Evolutionary conservation across 2,329 filamentous ascomycete genomes (phyloP).

Genomic region (Phialocephala subalpina): DNA sequence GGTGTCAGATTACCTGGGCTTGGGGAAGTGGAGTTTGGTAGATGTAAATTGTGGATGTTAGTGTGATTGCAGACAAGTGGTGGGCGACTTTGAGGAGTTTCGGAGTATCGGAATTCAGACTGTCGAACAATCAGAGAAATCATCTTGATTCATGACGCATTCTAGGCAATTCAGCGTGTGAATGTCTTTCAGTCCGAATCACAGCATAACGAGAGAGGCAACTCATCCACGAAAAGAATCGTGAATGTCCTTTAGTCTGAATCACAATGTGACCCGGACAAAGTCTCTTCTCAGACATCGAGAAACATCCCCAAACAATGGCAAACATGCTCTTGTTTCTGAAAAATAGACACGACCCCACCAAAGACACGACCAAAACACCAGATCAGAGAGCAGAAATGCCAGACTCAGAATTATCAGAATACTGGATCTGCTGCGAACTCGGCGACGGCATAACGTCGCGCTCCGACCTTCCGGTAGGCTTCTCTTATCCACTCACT

Average conservation of each 20-base stretch:
- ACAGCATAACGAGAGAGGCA: too few species aligned
- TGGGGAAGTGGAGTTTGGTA: not conserved
- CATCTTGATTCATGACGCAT: too few species aligned
- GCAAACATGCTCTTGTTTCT: too few species aligned
- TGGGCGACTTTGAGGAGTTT: not conserved
- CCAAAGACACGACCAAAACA: too few species aligned
- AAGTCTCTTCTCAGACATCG: too few species aligned
- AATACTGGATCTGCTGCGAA: conserved; percentile 9
- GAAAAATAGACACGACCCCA: too few species aligned
- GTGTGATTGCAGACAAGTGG: not conserved
- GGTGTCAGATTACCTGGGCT: not conserved
- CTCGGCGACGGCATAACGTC: not conserved
- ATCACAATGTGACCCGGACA: too few species aligned
- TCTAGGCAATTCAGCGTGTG: too few species aligned
- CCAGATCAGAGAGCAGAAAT: too few species aligned
- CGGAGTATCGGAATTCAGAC: not conserved
- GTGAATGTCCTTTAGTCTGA: too few species aligned
- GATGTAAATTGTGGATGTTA: not conserved
- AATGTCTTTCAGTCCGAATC: too few species aligned
- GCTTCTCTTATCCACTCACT: not conserved
- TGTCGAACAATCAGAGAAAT: not conserved
- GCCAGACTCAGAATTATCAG: not conserved
- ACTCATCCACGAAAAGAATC: too few species aligned
- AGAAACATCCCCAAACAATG: not conserved
- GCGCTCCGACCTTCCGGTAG: not conserved